Conservation (phyloP, 177 flowering plant species). For the Vitis hybrid region DNA sequence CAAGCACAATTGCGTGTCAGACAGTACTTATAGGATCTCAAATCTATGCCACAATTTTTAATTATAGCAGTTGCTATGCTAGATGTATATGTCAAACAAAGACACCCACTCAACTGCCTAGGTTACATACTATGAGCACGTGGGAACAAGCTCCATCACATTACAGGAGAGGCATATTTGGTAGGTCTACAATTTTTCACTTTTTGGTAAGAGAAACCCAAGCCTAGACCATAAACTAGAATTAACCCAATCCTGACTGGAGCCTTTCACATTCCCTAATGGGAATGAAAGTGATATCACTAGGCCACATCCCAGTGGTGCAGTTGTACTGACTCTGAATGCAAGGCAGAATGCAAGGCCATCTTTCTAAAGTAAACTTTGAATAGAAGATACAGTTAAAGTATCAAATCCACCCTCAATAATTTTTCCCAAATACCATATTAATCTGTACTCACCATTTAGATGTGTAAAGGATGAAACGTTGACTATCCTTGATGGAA, state of each 20-base stretch:
- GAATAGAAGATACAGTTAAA: background rate
- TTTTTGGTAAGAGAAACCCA: no score
- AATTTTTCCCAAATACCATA: slow-evolving; percentile 1
- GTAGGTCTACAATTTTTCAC: no score
- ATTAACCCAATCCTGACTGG: no score
- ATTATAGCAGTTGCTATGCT: background rate
- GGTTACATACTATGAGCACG: background rate
- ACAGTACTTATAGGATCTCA: background rate
- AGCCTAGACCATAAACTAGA: no score
- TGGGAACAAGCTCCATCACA: no score
- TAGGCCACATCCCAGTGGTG: no score
- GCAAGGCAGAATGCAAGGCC: no score
- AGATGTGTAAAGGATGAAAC: slow-evolving; percentile 91
- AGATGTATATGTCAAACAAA: background rate
- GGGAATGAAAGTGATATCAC: no score
- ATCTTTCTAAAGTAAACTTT: background rate
- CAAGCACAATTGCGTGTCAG: background rate
- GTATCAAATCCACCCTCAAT: background rate
- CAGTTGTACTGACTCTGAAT: no score
- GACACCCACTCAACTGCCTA: background rate
- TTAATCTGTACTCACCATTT: slow-evolving; percentile 45
- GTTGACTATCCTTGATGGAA: slow-evolving; percentile 83
- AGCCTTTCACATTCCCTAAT: no score
- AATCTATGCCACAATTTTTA: background rate
- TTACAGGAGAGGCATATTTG: no score